Conservation (phyloP, 345 rosid genomes). For the Streptanthus diversifolius region DNA sequence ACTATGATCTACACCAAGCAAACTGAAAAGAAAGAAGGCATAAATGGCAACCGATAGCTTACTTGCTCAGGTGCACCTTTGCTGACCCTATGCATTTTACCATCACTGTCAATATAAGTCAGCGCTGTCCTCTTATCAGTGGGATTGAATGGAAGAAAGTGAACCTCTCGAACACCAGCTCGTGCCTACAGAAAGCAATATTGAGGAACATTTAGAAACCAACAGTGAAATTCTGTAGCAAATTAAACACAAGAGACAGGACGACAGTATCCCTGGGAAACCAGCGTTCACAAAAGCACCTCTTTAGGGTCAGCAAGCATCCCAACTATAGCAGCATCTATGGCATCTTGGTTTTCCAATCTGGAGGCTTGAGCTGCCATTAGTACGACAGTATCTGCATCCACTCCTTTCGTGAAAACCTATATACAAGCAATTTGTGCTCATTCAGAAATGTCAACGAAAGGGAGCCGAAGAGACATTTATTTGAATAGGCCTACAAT, state of each 20-base stretch:
- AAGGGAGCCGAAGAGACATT: background rate
- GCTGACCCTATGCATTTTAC: constrained; percentile 96
- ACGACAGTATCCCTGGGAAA: background rate
- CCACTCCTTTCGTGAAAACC: constrained; percentile 92
- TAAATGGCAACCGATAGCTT: background rate
- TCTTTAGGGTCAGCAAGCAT: constrained; percentile 98
- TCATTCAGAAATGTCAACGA: constrained; percentile 12
- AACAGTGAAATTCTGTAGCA: background rate
- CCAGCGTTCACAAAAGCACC: constrained; percentile 37
- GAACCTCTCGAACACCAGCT: constrained; percentile 88
- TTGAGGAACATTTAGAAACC: background rate
- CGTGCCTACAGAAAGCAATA: constrained; percentile 60
- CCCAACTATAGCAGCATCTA: constrained; percentile 92
- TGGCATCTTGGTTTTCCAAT: constrained; percentile 93
- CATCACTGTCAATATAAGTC: constrained; percentile 68
- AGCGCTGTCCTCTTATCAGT: constrained; percentile 97
- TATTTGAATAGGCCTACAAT: background rate
- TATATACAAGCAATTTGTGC: constrained; percentile 24
- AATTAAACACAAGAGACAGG: background rate
- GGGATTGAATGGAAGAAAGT: constrained; percentile 97
- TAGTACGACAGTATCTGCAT: constrained; percentile 75
- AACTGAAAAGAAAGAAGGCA: background rate
- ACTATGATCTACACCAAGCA: background rate
- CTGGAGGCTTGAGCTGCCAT: constrained; percentile 99
- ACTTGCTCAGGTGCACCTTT: constrained; percentile 99